A percentile compares a stretch with the other conserved stretches of the same genome.
Conservation (phyloP, 768 basidiomycete genomes). For the Obba rivulosa region DNA sequence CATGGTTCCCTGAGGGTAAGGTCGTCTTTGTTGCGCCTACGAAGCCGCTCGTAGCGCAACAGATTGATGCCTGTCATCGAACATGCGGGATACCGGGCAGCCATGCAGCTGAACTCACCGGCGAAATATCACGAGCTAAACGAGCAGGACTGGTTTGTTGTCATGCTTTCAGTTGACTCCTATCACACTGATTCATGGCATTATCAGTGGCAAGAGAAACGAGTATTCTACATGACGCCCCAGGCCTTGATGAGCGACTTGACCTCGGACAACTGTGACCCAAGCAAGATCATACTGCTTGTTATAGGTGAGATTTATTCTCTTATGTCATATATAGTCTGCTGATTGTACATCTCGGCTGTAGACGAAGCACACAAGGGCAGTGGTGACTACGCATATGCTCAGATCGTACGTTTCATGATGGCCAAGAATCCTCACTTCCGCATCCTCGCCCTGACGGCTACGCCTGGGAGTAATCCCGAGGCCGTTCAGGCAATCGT, state of each 20-base stretch:
- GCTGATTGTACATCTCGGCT: neutral
- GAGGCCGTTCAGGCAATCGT: conserved; percentile 88
- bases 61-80: conserved; percentile 88
- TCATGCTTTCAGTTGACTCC: neutral
- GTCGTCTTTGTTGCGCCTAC: conserved; percentile 95
- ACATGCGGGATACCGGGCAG: conserved; percentile 88
- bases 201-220: conserved; percentile 69
- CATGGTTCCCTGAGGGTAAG: conserved; percentile 90
- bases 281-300: conserved; percentile 73
- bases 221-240: conserved; percentile 94
- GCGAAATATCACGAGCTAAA: conserved; percentile 49
- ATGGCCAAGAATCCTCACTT: conserved; percentile 95
- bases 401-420: conserved; percentile 79
- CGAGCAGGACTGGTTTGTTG: conserved; percentile 56
- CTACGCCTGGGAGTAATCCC: conserved; percentile 84
- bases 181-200: neutral
- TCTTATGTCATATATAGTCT: neutral
- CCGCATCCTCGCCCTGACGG: conserved; percentile 88
- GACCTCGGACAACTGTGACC: conserved; percentile 64
- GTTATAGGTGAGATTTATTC: conserved; percentile 63
- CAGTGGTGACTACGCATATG: conserved; percentile 90
- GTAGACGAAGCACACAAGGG: conserved; percentile 94
- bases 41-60: conserved; percentile 93
- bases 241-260: conserved; percentile 93
- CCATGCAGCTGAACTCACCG: conserved; percentile 85